Base-by-base conservation (phyloP, 495 filamentous ascomycete genomes). In the Hypoxylon fuscum region DNA sequence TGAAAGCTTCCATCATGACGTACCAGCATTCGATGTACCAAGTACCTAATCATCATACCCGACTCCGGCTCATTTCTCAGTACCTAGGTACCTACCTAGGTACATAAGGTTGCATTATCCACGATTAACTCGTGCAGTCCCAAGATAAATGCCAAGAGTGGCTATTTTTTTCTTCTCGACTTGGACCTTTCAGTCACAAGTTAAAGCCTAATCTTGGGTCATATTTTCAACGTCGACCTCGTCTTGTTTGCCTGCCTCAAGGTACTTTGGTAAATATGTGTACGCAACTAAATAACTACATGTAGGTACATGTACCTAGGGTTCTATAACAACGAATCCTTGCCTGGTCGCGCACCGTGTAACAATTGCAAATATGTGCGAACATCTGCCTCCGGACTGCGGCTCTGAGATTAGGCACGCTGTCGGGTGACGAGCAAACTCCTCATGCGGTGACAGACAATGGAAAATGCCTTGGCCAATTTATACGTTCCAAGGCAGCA, bases 391-490 rank as follows among this genome's bases (percentile, higher is more conserved):
- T 29, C 45, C 38, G 50, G 51, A 50, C 15, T 55, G 38, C 45
- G 59, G 31, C 29, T 62, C 43, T 35, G 14, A 54, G 58, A 61
- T 61, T 43, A 48, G 21, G 47, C 38, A 51, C 50, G 31, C 34
- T 48, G 14, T 46, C 35, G 47, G 42, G 34, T 31, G 29, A 53
- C 15, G 21, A 43, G 48, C 11, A 20, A 17, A 23, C 10, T 49
- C 50, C 38, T 45, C 52, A 55, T 35, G 38, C 55, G 43, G 45
- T 59, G 38, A n/a, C 32, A 25, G 44, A 38, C 18, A 22, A 22
- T 17, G 31, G 38, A 64, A 27, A 55, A 55, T 40, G 17, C 44
- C 37, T 41, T n/a, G 58, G 55, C 22, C 29, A n/a, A 54, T 42
- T 27, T 42, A 21, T 40, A 17, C 35, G 23, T 57, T 38, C 49